Base-by-base conservation (phyloP, 495 filamentous ascomycete species). In the Elaphomyces granulatus region DNA sequence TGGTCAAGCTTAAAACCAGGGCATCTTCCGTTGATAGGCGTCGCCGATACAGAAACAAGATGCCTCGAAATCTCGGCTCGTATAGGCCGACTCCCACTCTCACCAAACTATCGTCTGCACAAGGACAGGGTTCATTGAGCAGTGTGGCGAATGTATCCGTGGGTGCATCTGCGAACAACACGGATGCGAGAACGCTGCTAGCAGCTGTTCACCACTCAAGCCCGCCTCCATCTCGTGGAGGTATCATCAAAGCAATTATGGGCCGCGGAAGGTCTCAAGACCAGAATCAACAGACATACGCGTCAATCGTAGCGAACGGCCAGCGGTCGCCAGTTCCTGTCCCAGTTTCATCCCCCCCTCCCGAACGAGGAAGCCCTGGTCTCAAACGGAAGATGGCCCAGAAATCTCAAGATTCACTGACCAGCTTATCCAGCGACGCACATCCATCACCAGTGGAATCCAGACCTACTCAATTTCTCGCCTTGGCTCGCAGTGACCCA, bases 401-500 rank as follows among this genome's bases (percentile, higher is more conserved):
- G 23, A 16, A 14, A 38, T 30, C 34, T 18, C 19, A 31, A 30
- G 21, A 39, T 6, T 26, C 21, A 32, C 35, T 28, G 33, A 33
- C 20, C 21, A 37, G 33, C 15, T 15, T 4, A 36, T 35, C 35
- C n/a, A 36, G 16, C 36, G 54, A 58, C 40, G 18, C 49, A 8
- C 53, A 51, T 31, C 47, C 52, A 0, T 63, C 63, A 3, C 59
- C 64, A 1, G 41, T 66, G 10, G 65, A 69, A 17, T 44, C 60
- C 38, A 42, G 48, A 15, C 43, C 47, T 18, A 50, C 56, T 21
- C 49, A 44, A 20, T 34, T 59, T 37, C 45, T 35, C 30, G 48
- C 53, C 8, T 60, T 61, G n/a, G 58, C 56, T 1, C 59, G 60
- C 18, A 65, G 59, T 43, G 64, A 66, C 26, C 53, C 61, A 20